Evolutionary conservation across 1,139 yeast species (phyloP).

Genomic region (Saccharomycopsis phalli): DNA sequence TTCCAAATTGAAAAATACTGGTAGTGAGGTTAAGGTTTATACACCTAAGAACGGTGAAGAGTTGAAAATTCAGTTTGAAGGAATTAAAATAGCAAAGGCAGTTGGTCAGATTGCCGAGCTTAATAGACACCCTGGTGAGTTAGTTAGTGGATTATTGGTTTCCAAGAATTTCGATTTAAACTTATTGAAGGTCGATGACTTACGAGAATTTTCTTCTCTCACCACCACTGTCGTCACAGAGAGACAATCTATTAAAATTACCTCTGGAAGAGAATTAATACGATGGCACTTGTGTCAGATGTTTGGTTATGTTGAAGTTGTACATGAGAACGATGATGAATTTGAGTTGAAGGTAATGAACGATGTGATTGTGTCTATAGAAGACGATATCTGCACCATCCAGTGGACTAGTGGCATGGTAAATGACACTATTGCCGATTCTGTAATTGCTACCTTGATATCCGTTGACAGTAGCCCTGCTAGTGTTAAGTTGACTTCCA

Average conservation of each 20-base stretch:
- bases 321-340: conserved; percentile 47
- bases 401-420: conserved; percentile 90
- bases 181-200: conserved; percentile 72
- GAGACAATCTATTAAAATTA: conserved; percentile 65
- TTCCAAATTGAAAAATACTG: conserved; percentile 73
- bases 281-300: conserved; percentile 89
- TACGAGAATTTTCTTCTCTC: conserved; percentile 80
- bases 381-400: conserved; percentile 44
- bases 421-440: conserved; percentile 92
- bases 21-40: conserved; percentile 82
- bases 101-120: conserved; percentile 61
- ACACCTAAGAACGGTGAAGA: conserved; percentile 91
- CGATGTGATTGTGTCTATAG: conserved; percentile 43
- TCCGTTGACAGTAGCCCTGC: conserved; percentile 95
- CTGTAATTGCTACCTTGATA: conserved; percentile 79
- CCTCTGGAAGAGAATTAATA: conserved; percentile 73
- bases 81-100: conserved; percentile 79
- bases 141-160: conserved; percentile 80
- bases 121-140: conserved; percentile 30
- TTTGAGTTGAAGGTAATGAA: conserved; percentile 41
- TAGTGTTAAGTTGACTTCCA: conserved; percentile 76
- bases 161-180: conserved; percentile 86
- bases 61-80: conserved; percentile 67
- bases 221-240: conserved; percentile 82
- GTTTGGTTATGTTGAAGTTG: conserved; percentile 77